Evolutionary conservation across 2,329 filamentous ascomycete genomes (phyloP), one percentile per base, ranked within the genome.

Genomic region (Aspergillus aculeatinus): DNA sequence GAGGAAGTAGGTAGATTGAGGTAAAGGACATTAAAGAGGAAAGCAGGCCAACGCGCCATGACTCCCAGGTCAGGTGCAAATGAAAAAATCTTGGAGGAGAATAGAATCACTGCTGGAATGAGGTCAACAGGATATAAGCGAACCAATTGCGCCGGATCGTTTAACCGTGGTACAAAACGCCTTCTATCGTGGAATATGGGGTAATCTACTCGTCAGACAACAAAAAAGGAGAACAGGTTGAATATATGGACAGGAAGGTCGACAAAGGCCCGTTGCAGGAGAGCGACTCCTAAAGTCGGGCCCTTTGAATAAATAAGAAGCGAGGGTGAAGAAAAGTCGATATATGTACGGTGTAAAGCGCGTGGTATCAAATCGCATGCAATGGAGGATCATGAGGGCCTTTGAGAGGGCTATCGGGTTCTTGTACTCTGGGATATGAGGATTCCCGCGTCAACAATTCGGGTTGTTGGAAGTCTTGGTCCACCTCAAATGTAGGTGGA

Each of bases 401-500:
- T 60, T 68, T 72, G 48, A 76, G 72, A 54, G 67, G 70, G 62
- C 65, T 71, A 49, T 68, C 68, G 51, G 55, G 77, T 71, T 54
- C 60, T 55, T 63, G 68, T 31, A 51, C 61, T 42, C 62, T 69
- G 48, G 66, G 70, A 14, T 65, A 47, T 21, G 83, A 87, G 25
- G 90, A 93, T 79, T 97, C 95, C 65, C 92, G 85, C 51, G 88
- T 89, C 66, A 99, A 79, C 72, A 94, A 87, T 42, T 92, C 92
- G 14, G 93, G 93, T 29, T 90, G 93, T 0, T 94, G 96, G 71
- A 97, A 96, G 70, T 98, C 95, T 69, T 87, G 90, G 74, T 89
- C 95, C 42, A 87, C 87, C 77, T 97, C 94, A 73, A 92, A 96
- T 74, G 90, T 94, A 11, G 89, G 85, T 67, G 92, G 84, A 19